A percentile compares a stretch with the other conserved stretches of the same genome.
Conservation (phyloP, 2,329 filamentous ascomycete species). For the Colletotrichum orbiculare region DNA sequence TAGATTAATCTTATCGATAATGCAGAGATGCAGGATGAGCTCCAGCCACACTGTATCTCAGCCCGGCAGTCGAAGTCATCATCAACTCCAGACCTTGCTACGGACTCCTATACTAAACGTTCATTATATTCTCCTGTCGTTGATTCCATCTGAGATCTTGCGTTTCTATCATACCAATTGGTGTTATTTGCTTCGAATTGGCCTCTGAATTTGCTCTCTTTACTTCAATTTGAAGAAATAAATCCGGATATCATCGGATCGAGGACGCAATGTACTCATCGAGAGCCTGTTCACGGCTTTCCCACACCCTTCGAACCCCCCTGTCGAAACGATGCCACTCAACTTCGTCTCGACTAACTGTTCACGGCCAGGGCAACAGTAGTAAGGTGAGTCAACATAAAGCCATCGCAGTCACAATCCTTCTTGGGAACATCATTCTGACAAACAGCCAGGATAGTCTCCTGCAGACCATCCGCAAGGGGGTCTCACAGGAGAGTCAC, state of each 20-base stretch:
- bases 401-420: neutral
- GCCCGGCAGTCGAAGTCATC: neutral
- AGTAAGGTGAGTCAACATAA: neutral
- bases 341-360: conserved; percentile 17
- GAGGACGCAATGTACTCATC: conserved; percentile 21
- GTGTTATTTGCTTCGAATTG: neutral
- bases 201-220: neutral
- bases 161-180: too few relatives aligned
- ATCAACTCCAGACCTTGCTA: neutral
- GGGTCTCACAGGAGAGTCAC: neutral
- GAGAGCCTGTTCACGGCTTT: neutral
- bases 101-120: too few relatives aligned
- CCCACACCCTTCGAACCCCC: neutral
- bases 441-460: conserved; percentile 14
- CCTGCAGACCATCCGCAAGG: conserved; percentile 5
- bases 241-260: neutral
- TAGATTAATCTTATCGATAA: neutral
- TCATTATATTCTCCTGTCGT: too few relatives aligned
- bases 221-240: neutral
- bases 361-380: conserved; percentile 19
- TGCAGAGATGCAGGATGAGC: neutral
- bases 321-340: conserved; percentile 10
- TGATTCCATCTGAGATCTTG: too few relatives aligned
- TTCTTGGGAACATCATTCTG: neutral
- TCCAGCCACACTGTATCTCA: neutral